phyloP scores from a whole-genome alignment of 371 early-diverging fungal genomes.

The Apophysomyces variabilis region DNA sequence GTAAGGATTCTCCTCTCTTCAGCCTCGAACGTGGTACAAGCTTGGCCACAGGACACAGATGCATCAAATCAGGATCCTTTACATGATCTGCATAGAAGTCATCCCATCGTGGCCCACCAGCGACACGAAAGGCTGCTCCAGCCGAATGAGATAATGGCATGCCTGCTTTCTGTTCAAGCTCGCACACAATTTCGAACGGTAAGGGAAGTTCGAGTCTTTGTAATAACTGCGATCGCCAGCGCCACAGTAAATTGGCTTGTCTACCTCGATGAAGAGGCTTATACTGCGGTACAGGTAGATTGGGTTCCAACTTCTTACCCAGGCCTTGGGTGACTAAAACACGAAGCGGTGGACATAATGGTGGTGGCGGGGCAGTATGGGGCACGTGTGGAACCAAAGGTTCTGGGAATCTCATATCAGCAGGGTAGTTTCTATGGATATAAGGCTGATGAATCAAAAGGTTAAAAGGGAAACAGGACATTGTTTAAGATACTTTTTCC shows the following conservation, averaged over 20 bases:
- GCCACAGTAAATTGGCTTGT: slow-evolving; percentile 50
- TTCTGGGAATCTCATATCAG: slow-evolving; percentile 21
- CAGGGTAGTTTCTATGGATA: slow-evolving; percentile 26
- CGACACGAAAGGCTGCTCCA: background rate
- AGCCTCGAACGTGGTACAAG: slow-evolving; percentile 14
- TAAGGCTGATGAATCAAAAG: slow-evolving; percentile 28
- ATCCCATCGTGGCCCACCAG: slow-evolving; percentile 42
- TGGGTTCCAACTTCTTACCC: slow-evolving; percentile 33
- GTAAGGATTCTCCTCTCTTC: slow-evolving; percentile 12
- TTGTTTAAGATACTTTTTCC: background rate
- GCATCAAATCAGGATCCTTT: slow-evolving; percentile 20
- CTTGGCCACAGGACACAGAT: slow-evolving; percentile 21
- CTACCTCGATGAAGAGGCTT: slow-evolving; percentile 52
- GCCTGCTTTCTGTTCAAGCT: slow-evolving; percentile 44
- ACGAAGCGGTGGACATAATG: slow-evolving; percentile 33
- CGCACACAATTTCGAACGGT: slow-evolving; percentile 44
- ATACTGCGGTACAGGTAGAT: slow-evolving; percentile 37
- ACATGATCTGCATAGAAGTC: slow-evolving; percentile 26
- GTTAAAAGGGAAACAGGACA: background rate
- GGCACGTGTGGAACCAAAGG: slow-evolving; percentile 46
- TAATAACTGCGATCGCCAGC: slow-evolving; percentile 38
- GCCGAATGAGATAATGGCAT: slow-evolving; percentile 19
- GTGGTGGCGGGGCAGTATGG: slow-evolving; percentile 51
- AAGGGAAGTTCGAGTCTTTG: slow-evolving; percentile 30
- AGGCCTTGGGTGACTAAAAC: slow-evolving; percentile 24